These are phyloP conservation scores for Epichloe elymi DNA, from an alignment of 2,329 filamentous ascomycete species.

Conservation along the genomic window DNA sequence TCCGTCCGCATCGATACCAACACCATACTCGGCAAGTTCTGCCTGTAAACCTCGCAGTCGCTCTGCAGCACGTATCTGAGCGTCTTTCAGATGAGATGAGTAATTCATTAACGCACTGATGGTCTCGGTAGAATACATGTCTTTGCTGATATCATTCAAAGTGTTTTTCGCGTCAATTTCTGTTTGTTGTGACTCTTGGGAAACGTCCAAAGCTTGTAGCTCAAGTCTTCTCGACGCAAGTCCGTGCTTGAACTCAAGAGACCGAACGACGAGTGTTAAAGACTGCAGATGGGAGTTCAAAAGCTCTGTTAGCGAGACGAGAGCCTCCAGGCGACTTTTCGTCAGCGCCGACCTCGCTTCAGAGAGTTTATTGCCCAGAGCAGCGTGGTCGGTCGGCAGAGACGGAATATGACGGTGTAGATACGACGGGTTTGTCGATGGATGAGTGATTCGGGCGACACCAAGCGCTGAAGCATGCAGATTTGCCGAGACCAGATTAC, in stretches of 20 bases:
- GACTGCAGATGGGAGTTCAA: slow-evolving; percentile 26
- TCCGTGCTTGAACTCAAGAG: slow-evolving; percentile 43
- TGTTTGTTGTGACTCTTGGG: slow-evolving; percentile 29
- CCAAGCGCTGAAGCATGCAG: slow-evolving; percentile 35
- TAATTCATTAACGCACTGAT: slow-evolving; percentile 33
- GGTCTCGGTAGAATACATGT: slow-evolving; percentile 33
- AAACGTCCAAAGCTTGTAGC: slow-evolving; percentile 33
- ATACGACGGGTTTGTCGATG: slow-evolving; percentile 39
- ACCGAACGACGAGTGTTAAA: slow-evolving; percentile 30
- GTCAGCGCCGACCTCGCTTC: slow-evolving; percentile 21
- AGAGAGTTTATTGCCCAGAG: slow-evolving; percentile 22
- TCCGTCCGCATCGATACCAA: slow-evolving; percentile 21
- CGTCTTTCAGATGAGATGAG: slow-evolving; percentile 34
- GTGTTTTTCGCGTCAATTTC: slow-evolving; percentile 24
- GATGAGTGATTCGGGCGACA: slow-evolving; percentile 35
- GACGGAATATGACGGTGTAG: slow-evolving; percentile 44
- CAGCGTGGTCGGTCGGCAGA: slow-evolving; percentile 27
- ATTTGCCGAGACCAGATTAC: slow-evolving; percentile 32
- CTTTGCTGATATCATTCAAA: slow-evolving; percentile 20
- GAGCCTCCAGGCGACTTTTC: slow-evolving; percentile 24
- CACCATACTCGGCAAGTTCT: slow-evolving; percentile 38
- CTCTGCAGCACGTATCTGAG: slow-evolving; percentile 31
- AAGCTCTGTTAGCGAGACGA: slow-evolving; percentile 23
- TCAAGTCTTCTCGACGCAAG: slow-evolving; percentile 36
- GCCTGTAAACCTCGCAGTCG: slow-evolving; percentile 25